Evolutionary conservation across 1,284 basidiomycete species (phyloP), one percentile per base, ranked within the genome.

Genomic region (Cutaneotrichosporon cavernicola): DNA sequence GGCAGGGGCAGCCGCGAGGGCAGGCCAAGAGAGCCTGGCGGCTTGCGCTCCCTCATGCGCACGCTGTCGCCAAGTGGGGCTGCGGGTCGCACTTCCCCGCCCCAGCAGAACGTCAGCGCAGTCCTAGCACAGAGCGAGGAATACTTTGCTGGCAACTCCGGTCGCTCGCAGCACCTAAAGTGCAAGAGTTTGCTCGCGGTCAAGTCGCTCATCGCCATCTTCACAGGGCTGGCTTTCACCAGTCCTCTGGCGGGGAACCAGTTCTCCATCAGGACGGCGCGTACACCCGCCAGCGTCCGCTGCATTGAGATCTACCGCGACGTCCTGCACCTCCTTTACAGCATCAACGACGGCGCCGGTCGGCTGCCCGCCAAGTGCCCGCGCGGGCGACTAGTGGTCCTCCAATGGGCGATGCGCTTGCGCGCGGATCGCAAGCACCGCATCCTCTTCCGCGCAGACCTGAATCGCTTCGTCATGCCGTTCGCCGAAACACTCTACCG

Each of bases 351-450:
- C 64, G 65, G 56, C n/a, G 62, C 58, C 56, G 63, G 73, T 58
- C 68, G 67, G 47, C 67, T 78, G 21, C 74, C 76, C 2, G 78
- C 81, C 18, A 68, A 73, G 31, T 89, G 88, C 34, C 79, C 85
- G 0, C 83, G 85, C 21, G 88, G 90, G 0, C 84, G 92, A 30
- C 78, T 98, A 18, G 83, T 86, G 3, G 85, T 90, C 2, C 82
- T 99, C 10, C 92, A 96, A 74, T 97, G 95, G 84, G 77, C 97
- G 64, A 87, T 95, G 82, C 88, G 93, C 13, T 82, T 99, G 26
- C 86, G 97, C 57, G 93, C 92, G 1, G 95, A 97, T 76, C 87
- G 91, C 4, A 90, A 94, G 72, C 97, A 99, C 76, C 85, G 89
- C 16, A 79, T 99, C 47, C 97, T 90, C 77, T 89, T 91, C 66